Conservation (phyloP, 306 rosid genomes). For the Pueraria montana region DNA sequence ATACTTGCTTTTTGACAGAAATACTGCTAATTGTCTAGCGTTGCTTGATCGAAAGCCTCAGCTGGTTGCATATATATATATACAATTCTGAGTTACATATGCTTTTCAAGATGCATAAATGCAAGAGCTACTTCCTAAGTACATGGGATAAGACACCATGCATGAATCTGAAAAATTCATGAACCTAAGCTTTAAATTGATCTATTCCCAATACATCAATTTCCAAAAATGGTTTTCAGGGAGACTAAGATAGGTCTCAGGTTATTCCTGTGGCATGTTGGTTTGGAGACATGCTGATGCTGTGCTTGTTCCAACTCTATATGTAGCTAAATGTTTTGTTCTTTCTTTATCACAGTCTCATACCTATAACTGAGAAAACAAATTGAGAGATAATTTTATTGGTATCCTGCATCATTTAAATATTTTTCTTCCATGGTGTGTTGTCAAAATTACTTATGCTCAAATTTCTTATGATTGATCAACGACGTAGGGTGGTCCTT, state of each 20-base stretch:
- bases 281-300: neutral
- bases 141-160: neutral
- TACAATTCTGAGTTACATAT: neutral
- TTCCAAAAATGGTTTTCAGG: neutral
- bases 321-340: neutral
- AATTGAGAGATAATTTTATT: neutral
- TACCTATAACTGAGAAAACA: slow-evolving; percentile 9
- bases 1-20: slow-evolving; percentile 15
- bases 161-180: neutral
- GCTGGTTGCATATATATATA: neutral
- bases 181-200: neutral
- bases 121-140: neutral
- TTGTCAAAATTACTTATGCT: neutral
- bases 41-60: neutral
- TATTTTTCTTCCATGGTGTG: slow-evolving; percentile 8
- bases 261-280: neutral
- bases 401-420: neutral
- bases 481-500: neutral
- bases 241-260: slow-evolving; percentile 26
- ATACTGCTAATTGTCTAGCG: neutral
- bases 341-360: slow-evolving; percentile 5
- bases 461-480: slow-evolving; percentile 24
- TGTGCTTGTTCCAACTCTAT: slow-evolving; percentile 18
- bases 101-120: neutral
- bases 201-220: neutral